Evolutionary conservation across 2,329 filamentous ascomycete species (phyloP), one percentile per base, ranked within the genome.

Genomic region (Xylariomycetidae sp.): DNA sequence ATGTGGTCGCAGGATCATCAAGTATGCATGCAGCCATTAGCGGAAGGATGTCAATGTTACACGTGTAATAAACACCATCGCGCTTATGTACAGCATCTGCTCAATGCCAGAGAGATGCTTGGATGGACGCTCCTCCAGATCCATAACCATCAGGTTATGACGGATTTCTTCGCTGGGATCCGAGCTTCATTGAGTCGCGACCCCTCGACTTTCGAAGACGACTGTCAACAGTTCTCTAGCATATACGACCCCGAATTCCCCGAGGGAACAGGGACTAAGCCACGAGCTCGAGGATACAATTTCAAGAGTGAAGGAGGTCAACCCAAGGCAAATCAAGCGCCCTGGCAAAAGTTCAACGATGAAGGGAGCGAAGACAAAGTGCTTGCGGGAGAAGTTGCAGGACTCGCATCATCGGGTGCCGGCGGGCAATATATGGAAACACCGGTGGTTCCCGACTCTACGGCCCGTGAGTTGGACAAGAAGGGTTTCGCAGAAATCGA

Each of bases 61-160:
- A 70, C 88, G 15, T 98, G 92, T 67, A 77, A 69, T 2, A 75
- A 74, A 13, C 90, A 97, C 58, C 88, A 95, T 60, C 71, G 82
- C 31, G 90, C 92, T 0, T 98, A 86, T 59, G 54, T 98, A 22
- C 83, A 88, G 45, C 92, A 98, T 58, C 72, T 97, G 1, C 75
- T 98, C 5, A 72, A 78, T 29, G 88, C 92, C 1, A 94, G 89
- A 54, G 92, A 98, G 61, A 97, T 98, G 92, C 77, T 96, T 4
- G 90, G 84, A 16, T 98, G 92, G 92, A 85, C 83, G 0, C 70
- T 98, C 6, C 70, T 98, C 6, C 90, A 97, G 58, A 73, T 95
- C 4, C 92, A 98, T 63, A 98, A 98, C 57, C 81, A 94, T 56
- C 72, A 80, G 40, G 63, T 84, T 6, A 61, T 94, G 33, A 72